These are phyloP conservation scores for Syzygium aromaticum DNA, from an alignment of 345 rosid genomes.

Conservation along the genomic window DNA sequence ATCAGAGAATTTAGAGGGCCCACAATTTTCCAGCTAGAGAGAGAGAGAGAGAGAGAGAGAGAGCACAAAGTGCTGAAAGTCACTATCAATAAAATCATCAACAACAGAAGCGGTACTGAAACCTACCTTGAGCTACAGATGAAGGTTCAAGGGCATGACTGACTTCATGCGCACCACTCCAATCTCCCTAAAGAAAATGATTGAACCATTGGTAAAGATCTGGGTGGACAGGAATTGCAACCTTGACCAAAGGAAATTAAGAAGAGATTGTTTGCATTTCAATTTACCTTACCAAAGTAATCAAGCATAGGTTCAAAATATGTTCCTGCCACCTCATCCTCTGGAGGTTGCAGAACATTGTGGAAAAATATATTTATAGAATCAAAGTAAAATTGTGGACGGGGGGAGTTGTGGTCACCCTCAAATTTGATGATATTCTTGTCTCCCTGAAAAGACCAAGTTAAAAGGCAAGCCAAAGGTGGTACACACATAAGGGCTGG, in stretches of 20 bases:
- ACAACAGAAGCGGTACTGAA: neutral
- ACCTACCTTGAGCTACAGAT: conserved; percentile 32
- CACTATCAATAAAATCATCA: neutral
- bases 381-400: conserved; percentile 95
- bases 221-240: neutral
- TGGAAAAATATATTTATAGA: conserved; percentile 91
- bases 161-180: conserved; percentile 42
- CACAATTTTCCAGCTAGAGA: neutral
- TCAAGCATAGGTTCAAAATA: conserved; percentile 49
- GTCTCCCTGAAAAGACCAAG: conserved; percentile 59
- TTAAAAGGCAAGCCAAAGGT: neutral
- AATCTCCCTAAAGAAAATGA: conserved; percentile 47
- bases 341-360: conserved; percentile 92
- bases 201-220: neutral
- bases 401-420: conserved; percentile 97
- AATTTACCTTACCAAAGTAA: conserved; percentile 77
- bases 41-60: neutral
- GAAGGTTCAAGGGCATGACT: conserved; percentile 42
- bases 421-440: conserved; percentile 95
- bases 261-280: conserved; percentile 5
- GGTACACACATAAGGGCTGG: neutral
- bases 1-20: neutral
- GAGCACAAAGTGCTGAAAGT: neutral
- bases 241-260: neutral
- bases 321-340: conserved; percentile 54